A percentile compares a stretch with the other conserved stretches of the same genome.
Conservation (phyloP, 2,329 filamentous ascomycete genomes). For the Stachybotrys chartarum region DNA sequence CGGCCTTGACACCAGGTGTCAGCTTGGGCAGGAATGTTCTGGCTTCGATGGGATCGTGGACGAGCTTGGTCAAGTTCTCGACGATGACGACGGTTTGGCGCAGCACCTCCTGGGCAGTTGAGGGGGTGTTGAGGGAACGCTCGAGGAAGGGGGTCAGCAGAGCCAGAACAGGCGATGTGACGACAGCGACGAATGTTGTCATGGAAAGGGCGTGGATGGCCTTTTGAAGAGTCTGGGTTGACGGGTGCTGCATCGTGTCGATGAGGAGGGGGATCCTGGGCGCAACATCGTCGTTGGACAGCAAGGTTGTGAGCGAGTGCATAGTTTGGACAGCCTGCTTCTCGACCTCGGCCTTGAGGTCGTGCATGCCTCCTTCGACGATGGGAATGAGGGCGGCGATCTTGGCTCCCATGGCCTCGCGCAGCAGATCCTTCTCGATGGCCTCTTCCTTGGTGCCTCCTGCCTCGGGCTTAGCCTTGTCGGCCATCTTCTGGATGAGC, state of each 20-base stretch:
- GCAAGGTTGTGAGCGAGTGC: constrained; percentile 78
- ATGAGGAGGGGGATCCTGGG: constrained; percentile 87
- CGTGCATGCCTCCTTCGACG: constrained; percentile 91
- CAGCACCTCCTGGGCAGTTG: constrained; percentile 86
- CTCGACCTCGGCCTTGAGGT: constrained; percentile 80
- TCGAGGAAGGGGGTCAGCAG: constrained; percentile 92
- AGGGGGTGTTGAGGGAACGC: constrained; percentile 84
- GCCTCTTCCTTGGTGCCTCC: constrained; percentile 77
- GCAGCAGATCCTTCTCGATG: constrained; percentile 77
- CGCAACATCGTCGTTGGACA: constrained; percentile 95
- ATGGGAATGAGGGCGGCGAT: constrained; percentile 83
- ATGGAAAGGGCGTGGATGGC: constrained; percentile 94
- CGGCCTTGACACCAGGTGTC: constrained; percentile 84
- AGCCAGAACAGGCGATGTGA: constrained; percentile 91
- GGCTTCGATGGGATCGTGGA: constrained; percentile 91
- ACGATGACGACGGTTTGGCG: constrained; percentile 94
- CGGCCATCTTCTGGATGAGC: constrained; percentile 85
- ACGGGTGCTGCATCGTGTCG: constrained; percentile 92
- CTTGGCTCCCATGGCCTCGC: constrained; percentile 83
- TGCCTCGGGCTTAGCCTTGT: constrained; percentile 82
- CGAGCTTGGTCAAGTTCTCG: constrained; percentile 96
- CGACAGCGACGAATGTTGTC: constrained; percentile 96
- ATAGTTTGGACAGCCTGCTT: constrained; percentile 92
- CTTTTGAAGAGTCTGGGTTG: constrained; percentile 80
- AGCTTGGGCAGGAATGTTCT: constrained; percentile 92